Conservation (phyloP, 1,139 yeast genomes). For the Yamadazyma diospyri region DNA sequence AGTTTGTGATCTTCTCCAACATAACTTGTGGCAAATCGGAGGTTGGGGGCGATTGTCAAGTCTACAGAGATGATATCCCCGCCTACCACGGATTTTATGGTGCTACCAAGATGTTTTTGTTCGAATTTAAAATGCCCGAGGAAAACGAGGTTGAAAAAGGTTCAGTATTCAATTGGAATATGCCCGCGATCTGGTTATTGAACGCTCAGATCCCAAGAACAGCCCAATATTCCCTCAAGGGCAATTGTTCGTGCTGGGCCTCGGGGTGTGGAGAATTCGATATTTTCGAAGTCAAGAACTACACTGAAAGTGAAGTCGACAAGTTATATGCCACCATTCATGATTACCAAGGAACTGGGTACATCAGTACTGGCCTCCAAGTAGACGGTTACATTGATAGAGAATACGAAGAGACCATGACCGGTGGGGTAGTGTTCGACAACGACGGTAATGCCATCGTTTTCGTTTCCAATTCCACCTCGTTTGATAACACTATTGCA, state of each 20-base stretch:
- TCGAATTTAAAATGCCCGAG: constrained; percentile 88
- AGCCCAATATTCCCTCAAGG: constrained; percentile 68
- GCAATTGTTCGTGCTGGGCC: constrained; percentile 86
- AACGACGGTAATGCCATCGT: constrained; percentile 57
- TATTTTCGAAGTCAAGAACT: constrained; percentile 63
- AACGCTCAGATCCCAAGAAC: constrained; percentile 95
- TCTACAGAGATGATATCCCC: constrained; percentile 78
- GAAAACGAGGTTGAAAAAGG: constrained; percentile 45
- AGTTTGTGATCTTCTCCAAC: constrained; percentile 75
- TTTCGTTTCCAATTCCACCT: constrained; percentile 55
- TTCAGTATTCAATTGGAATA: constrained; percentile 49
- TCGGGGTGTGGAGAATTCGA: constrained; percentile 98
- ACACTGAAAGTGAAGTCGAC: constrained; percentile 40
- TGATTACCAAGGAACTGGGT: constrained; percentile 67
- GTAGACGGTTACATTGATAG: constrained; percentile 57
- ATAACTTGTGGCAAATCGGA: constrained; percentile 52
- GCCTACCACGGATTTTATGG: constrained; percentile 92
- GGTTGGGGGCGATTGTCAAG: constrained; percentile 70
- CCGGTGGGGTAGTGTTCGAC: constrained; percentile 70
- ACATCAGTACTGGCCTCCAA: constrained; percentile 56
- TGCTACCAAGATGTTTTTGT: constrained; percentile 73
- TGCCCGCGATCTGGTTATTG: constrained; percentile 96
- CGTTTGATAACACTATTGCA: constrained; percentile 37
- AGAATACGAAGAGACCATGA: constrained; percentile 47
- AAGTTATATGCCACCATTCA: constrained; percentile 66